Percentiles rank a stretch among this genome's conserved stretches.
These are phyloP conservation scores for Cyclocybe cylindracea DNA, from an alignment of 768 basidiomycete species.

Conservation along the genomic window DNA sequence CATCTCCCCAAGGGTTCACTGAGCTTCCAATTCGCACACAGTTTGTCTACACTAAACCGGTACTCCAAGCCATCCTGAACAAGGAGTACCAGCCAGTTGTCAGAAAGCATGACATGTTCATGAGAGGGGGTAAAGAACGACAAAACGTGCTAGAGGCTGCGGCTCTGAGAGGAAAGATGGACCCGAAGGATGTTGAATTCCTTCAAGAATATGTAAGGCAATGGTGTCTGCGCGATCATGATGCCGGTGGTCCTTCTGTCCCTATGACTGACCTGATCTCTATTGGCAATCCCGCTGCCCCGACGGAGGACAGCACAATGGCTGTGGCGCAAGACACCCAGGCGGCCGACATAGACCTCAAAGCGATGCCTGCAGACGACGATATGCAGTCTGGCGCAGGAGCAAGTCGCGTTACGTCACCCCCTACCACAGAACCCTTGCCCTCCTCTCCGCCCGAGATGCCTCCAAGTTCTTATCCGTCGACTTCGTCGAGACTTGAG, in stretches of 20 bases:
- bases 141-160: constrained; percentile 36
- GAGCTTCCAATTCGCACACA: constrained; percentile 55
- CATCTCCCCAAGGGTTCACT: constrained; percentile 42
- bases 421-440: constrained; percentile 16
- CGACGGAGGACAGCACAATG: not conserved
- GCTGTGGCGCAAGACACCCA: constrained; percentile 1
- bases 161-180: constrained; percentile 41
- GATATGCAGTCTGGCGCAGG: not conserved
- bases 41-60: constrained; percentile 64
- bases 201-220: constrained; percentile 35
- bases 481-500: constrained; percentile 5
- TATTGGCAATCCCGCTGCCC: not conserved
- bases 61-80: constrained; percentile 60
- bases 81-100: constrained; percentile 55
- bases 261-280: not conserved
- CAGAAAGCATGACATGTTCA: constrained; percentile 50
- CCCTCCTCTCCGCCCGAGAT: constrained; percentile 20
- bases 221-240: constrained; percentile 45
- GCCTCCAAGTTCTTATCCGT: constrained; percentile 24
- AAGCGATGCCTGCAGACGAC: not conserved
- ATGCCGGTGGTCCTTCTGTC: not conserved
- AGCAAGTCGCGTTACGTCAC: constrained; percentile 11
- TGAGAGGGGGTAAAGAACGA: constrained; percentile 57
- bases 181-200: constrained; percentile 35
- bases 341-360: not conserved